A percentile compares a stretch with the other conserved stretches of the same genome.
Conservation (phyloP, 2,329 filamentous ascomycete genomes). For the Alternaria postmessia region DNA sequence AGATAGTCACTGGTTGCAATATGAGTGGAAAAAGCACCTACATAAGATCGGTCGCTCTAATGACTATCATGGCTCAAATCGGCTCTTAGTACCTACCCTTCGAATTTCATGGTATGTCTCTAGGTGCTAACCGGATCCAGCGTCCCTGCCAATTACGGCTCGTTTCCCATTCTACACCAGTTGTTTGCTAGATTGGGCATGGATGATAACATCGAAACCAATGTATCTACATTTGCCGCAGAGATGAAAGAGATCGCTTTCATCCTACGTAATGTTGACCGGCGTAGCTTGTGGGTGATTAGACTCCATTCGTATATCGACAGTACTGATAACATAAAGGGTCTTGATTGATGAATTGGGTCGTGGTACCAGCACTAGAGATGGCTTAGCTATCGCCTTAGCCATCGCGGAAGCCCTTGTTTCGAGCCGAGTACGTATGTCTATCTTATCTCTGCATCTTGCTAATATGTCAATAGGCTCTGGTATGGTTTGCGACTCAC, state of each 20-base stretch:
- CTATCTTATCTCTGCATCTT: not conserved
- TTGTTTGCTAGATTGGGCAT: conserved; percentile 88
- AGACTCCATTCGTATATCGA: not conserved
- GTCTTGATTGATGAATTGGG: conserved; percentile 92
- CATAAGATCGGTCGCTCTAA: conserved; percentile 82
- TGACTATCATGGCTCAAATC: conserved; percentile 92
- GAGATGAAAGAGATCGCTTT: conserved; percentile 98
- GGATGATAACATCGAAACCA: conserved; percentile 87
- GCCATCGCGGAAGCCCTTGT: conserved; percentile 89
- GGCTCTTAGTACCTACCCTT: conserved; percentile 70
- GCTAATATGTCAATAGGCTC: conserved; percentile 56
- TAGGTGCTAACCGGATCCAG: conserved; percentile 24
- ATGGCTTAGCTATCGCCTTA: conserved; percentile 88
- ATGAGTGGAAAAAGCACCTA: conserved; percentile 98
- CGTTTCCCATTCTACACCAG: conserved; percentile 79
- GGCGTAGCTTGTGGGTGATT: conserved; percentile 65
- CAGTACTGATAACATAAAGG: conserved; percentile 18
- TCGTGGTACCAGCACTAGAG: conserved; percentile 85
- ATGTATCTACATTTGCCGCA: conserved; percentile 89
- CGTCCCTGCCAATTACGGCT: conserved; percentile 84
- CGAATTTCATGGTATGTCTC: not conserved
- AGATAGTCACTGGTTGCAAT: conserved; percentile 94
- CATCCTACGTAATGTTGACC: conserved; percentile 83
- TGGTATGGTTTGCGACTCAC: conserved; percentile 94
- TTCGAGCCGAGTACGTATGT: conserved; percentile 62